Percentiles rank a stretch among this genome's conserved stretches.
Evolutionary conservation across 2,329 filamentous ascomycete genomes (phyloP).

Genomic region (Penicillium sp.): DNA sequence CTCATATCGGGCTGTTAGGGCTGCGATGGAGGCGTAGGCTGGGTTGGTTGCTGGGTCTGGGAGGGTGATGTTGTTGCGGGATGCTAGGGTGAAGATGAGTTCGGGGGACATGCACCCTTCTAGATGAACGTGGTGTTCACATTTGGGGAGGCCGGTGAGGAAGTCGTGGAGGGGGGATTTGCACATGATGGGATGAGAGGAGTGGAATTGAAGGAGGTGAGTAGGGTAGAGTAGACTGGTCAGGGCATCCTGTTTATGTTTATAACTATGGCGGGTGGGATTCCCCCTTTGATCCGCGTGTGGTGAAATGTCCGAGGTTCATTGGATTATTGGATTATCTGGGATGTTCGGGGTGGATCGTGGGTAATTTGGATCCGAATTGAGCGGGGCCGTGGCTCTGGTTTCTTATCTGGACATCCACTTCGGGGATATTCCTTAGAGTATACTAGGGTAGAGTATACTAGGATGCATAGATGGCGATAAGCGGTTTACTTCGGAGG

Average conservation of each 20-base stretch:
- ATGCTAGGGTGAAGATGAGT: constrained; percentile 71
- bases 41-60: constrained; percentile 59
- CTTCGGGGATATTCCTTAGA: neutral
- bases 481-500: neutral
- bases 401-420: constrained; percentile 5
- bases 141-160: constrained; percentile 71
- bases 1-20: constrained; percentile 67
- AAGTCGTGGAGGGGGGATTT: constrained; percentile 61
- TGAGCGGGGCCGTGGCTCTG: constrained; percentile 15
- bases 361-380: constrained; percentile 9
- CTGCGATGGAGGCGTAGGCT: constrained; percentile 64
- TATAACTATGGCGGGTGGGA: neutral
- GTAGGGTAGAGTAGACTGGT: no score
- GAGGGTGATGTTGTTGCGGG: constrained; percentile 67
- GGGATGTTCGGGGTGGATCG: neutral
- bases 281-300: neutral
- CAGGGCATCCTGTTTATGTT: no score
- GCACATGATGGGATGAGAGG: constrained; percentile 53
- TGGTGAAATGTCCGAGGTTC: no score
- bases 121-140: constrained; percentile 80
- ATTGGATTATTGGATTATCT: no score
- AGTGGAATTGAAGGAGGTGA: neutral
- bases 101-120: constrained; percentile 74
- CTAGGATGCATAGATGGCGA: neutral
- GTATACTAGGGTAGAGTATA: neutral